phyloP scores from a whole-genome alignment of 495 filamentous ascomycete species.

The Neurospora tetraspora region DNA sequence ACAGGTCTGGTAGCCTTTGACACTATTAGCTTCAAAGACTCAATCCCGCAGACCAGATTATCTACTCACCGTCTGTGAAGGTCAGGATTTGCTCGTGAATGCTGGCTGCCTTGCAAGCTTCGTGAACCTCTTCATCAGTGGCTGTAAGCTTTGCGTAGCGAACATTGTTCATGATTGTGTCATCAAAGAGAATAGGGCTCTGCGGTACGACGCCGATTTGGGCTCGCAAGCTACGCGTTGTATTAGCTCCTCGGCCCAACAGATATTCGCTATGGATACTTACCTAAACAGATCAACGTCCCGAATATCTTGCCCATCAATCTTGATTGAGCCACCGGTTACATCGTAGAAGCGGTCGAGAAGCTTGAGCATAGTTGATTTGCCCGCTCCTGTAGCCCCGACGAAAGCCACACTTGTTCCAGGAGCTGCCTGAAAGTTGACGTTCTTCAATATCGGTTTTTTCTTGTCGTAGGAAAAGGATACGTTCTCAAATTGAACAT shows the following conservation, averaged over 20 bases:
- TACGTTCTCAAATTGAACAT: constrained; percentile 55
- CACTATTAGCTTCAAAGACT: constrained; percentile 5
- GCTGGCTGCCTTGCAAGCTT: constrained; percentile 76
- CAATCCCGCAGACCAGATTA: background rate
- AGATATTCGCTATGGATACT: constrained; percentile 1
- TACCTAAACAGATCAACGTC: constrained; percentile 52
- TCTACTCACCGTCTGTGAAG: constrained; percentile 42
- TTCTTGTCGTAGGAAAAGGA: constrained; percentile 62
- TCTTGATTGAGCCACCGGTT: constrained; percentile 49
- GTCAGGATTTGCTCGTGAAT: constrained; percentile 68
- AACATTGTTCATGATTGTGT: constrained; percentile 87
- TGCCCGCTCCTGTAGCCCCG: constrained; percentile 67
- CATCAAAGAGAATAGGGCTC: constrained; percentile 91
- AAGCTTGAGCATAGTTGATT: constrained; percentile 66
- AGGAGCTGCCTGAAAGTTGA: constrained; percentile 48
- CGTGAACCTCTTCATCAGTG: constrained; percentile 74
- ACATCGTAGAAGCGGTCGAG: constrained; percentile 65
- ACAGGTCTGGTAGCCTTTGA: constrained; percentile 42
- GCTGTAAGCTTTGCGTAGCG: constrained; percentile 78
- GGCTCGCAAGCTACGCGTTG: constrained; percentile 45
- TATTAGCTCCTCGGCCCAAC: constrained; percentile 2
- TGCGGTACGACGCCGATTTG: constrained; percentile 79
- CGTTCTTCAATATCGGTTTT: constrained; percentile 52
- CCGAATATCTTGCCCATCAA: constrained; percentile 66
- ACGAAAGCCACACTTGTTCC: constrained; percentile 66